Base-by-base conservation (phyloP, 2,329 filamentous ascomycete genomes). In the Xylariales sp. region DNA sequence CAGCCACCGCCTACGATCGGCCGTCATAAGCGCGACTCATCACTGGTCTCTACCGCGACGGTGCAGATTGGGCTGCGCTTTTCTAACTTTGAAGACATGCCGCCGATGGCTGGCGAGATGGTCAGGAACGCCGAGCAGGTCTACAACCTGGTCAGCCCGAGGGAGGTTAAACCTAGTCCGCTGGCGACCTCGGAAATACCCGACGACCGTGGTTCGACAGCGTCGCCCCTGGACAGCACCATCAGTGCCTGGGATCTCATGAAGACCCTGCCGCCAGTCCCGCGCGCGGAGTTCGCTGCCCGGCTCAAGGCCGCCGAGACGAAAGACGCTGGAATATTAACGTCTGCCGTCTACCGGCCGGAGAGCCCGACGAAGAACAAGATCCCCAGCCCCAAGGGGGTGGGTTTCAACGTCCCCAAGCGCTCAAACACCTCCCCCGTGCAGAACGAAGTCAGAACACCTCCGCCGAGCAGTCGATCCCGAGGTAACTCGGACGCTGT, bases 61-160 rank as follows among this genome's bases (percentile, higher is more conserved):
- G 81, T 87, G 10, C 81, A 85, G 52, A 86, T 87, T 36, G 83
- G 82, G 2, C 66, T 87, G 13, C 74, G 83, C 10, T 67, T 87
- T 39, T 86, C 82, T 18, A 78, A 71, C 38, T 69, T 74, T 21
- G 62, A 70, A 12, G 72, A 77, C 45, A 67, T 76, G 44, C 59
- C 63, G 1, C 62, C 61, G 13, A 51, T 61, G 14, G 49, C 58
- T 28, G 55, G 37, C 43, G 58, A 40, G 34, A 56, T 48, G 42
- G 57, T 49, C 30, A 52, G 42, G 34, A 49, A 63, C 44, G 44
- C 60, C 38, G 40, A 61, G 42, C 61, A 63, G 36, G 59, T 66
- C 4, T 59, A 69, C 40, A 56, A 56, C 34, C 51, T 70, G 23
- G 60, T 57, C 27, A 64, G 54, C 36, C 57, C 60, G 4, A 52